Conservation (phyloP, 78 protist species). For the Pigoraptor vietnamica region DNA sequence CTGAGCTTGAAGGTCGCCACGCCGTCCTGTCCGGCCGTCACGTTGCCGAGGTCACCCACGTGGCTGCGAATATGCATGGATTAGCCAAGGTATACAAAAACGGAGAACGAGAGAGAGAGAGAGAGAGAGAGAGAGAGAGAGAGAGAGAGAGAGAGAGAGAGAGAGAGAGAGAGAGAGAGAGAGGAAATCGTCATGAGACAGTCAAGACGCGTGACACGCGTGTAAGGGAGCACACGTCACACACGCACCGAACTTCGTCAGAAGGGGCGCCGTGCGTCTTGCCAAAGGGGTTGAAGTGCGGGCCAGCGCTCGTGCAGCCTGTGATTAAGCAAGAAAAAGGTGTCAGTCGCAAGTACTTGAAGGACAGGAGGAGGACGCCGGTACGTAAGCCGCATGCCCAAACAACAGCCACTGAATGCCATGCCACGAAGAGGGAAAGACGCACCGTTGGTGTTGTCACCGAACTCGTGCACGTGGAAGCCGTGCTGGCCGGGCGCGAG, state of each 20-base stretch:
- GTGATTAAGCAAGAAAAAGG: background rate
- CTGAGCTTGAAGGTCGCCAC: conserved; percentile 22
- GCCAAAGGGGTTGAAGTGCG: conserved; percentile 70
- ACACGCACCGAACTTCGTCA: conserved; percentile 48
- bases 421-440: background rate
- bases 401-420: no score
- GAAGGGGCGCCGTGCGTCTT: conserved; percentile 66
- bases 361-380: no score
- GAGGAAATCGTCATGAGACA: no score
- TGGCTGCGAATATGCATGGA: conserved; percentile 20
- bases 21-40: conserved; percentile 30
- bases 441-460: conserved; percentile 27
- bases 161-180: no score
- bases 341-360: no score
- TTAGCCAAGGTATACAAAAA: background rate
- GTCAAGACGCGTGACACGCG: no score
- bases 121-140: no score
- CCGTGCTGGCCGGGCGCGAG: conserved; percentile 36
- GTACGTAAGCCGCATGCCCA: no score
- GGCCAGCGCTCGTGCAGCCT: conserved; percentile 70
- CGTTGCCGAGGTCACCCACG: conserved; percentile 76
- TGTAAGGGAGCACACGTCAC: no score
- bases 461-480: conserved; percentile 48
- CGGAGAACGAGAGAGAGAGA: background rate
- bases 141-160: no score